These are phyloP conservation scores for Neofusicoccum sp. DNA, from an alignment of 2,329 filamentous ascomycete genomes.

Conservation along the genomic window DNA sequence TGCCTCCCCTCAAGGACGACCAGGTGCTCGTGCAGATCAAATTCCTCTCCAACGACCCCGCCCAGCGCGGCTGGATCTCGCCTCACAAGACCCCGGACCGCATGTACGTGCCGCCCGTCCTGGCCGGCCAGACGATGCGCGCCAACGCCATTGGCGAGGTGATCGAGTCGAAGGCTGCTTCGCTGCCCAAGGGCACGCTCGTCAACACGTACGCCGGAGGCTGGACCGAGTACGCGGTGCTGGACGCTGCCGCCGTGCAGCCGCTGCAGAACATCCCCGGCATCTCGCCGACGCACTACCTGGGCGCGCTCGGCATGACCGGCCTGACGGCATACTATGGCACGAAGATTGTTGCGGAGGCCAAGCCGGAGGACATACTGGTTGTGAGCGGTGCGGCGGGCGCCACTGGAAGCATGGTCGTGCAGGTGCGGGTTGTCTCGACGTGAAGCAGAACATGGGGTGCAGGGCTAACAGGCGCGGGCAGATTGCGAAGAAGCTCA, in stretches of 20 bases:
- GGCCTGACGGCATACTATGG: constrained; percentile 77
- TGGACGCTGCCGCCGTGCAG: constrained; percentile 31
- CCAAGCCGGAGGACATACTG: constrained; percentile 69
- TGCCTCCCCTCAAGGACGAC: constrained; percentile 37
- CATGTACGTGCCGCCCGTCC: constrained; percentile 67
- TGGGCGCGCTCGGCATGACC: constrained; percentile 57
- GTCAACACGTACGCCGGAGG: constrained; percentile 55
- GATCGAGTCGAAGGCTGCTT: constrained; percentile 57
- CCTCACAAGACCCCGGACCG: constrained; percentile 27
- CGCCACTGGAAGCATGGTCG: constrained; percentile 72
- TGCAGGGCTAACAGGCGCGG: constrained; percentile 27
- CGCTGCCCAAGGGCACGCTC: constrained; percentile 57
- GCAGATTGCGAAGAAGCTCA: constrained; percentile 53
- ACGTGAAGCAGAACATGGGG: neutral
- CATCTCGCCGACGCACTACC: constrained; percentile 7
- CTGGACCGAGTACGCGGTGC: constrained; percentile 66
- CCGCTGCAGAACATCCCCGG: neutral
- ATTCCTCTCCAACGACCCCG: constrained; percentile 54
- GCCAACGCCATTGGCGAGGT: constrained; percentile 61
- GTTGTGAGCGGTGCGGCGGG: constrained; percentile 77
- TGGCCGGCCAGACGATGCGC: constrained; percentile 68
- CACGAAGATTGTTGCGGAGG: constrained; percentile 65
- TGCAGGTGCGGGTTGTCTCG: constrained; percentile 60
- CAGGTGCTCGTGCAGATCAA: constrained; percentile 49
- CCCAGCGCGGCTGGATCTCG: constrained; percentile 40